Evolutionary conservation across 2,329 filamentous ascomycete species (phyloP).

Genomic region (Didymella sp.): DNA sequence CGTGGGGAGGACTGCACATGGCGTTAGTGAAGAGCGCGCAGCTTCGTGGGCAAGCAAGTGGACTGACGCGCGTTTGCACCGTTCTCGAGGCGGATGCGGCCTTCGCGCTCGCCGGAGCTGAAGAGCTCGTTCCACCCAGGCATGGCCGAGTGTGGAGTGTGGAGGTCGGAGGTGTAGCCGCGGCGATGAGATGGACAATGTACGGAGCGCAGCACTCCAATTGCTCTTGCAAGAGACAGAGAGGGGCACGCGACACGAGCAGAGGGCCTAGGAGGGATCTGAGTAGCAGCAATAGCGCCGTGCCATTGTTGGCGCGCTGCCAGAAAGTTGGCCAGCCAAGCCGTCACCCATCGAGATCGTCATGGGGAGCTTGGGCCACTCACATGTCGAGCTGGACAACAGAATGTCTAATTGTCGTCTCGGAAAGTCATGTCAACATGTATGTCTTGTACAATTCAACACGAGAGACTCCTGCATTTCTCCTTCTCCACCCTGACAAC

Average conservation of each 20-base stretch:
- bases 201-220: slow-evolving; percentile 2
- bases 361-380: slow-evolving; percentile 9
- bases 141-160: slow-evolving; percentile 46
- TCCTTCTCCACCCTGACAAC: no score
- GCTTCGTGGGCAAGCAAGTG: not conserved
- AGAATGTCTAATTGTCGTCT: no score
- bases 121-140: slow-evolving; percentile 50
- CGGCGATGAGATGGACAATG: not conserved
- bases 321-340: slow-evolving; percentile 19
- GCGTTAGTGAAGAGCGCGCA: no score
- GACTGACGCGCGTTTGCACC: slow-evolving; percentile 51
- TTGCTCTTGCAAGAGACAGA: not conserved
- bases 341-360: slow-evolving; percentile 11
- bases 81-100: slow-evolving; percentile 50
- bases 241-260: slow-evolving; percentile 8
- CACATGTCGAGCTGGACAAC: no score
- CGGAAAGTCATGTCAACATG: no score
- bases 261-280: not conserved
- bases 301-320: slow-evolving; percentile 11
- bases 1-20: slow-evolving; percentile 74
- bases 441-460: no score
- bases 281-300: slow-evolving; percentile 13
- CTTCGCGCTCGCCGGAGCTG: slow-evolving; percentile 48
- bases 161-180: not conserved
- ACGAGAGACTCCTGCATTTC: no score